Percentiles rank a stretch among this genome's conserved stretches.
Conservation (phyloP, 2,329 filamentous ascomycete species). For the Leptographium lundbergii region DNA sequence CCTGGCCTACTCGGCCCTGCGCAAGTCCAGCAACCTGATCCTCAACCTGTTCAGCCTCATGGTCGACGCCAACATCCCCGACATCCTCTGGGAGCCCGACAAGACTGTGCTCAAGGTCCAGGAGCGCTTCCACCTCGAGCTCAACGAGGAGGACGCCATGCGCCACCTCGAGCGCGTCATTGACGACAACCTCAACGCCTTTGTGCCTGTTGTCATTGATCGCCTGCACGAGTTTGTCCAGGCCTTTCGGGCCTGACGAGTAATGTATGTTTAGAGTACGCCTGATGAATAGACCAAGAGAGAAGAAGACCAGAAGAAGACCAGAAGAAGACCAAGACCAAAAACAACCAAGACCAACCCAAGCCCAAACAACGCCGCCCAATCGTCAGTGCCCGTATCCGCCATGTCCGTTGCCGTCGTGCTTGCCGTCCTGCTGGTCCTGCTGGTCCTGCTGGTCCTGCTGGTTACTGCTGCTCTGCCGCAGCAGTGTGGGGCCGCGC, state of each 20-base stretch:
- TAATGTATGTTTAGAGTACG: background rate
- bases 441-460: background rate
- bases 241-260: conserved; percentile 58
- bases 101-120: conserved; percentile 91
- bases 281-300: background rate
- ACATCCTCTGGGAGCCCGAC: conserved; percentile 83
- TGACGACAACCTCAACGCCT: conserved; percentile 77
- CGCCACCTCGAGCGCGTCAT: conserved; percentile 80
- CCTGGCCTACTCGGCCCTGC: conserved; percentile 79
- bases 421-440: no score
- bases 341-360: no score
- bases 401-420: no score
- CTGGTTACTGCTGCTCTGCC: background rate
- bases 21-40: conserved; percentile 82
- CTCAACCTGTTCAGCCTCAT: conserved; percentile 93
- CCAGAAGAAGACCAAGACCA: no score
- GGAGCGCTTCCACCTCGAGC: conserved; percentile 84
- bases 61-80: conserved; percentile 94
- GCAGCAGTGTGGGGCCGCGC: conserved; percentile 7
- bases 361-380: no score
- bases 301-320: no score
- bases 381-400: no score
- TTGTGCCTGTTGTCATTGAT: conserved; percentile 91
- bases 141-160: conserved; percentile 86
- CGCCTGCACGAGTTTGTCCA: conserved; percentile 89